Evolutionary conservation across 1,284 basidiomycete genomes (phyloP).

Genomic region (Grifola frondosa): DNA sequence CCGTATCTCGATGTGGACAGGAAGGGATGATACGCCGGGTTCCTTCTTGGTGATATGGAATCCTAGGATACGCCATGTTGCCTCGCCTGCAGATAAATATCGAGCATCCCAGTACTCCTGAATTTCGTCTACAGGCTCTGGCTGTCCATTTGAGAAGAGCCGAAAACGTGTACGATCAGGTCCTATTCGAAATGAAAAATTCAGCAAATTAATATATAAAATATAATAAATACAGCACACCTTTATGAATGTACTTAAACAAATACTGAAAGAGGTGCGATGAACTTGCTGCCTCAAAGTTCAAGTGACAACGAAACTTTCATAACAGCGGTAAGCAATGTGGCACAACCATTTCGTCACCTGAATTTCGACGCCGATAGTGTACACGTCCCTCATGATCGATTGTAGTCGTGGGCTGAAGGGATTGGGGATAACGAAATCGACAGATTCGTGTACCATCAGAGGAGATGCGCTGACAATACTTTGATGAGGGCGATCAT

Average conservation of each 20-base stretch:
- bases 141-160: background rate
- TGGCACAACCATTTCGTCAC: conserved; percentile 33
- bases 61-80: conserved; percentile 36
- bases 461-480: conserved; percentile 12
- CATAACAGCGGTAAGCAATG: conserved; percentile 30
- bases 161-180: conserved; percentile 15
- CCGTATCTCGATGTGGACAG: conserved; percentile 29
- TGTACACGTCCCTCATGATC: conserved; percentile 25
- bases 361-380: conserved; percentile 24
- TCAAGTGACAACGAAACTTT: conserved; percentile 36
- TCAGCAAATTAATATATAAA: background rate
- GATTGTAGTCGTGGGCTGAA: conserved; percentile 23
- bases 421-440: conserved; percentile 31
- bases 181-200: background rate
- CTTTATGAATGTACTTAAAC: conserved; percentile 43
- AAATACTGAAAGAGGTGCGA: conserved; percentile 38
- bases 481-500: conserved; percentile 5
- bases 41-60: conserved; percentile 33
- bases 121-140: conserved; percentile 31
- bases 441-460: conserved; percentile 22
- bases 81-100: conserved; percentile 36
- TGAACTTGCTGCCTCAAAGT: conserved; percentile 35
- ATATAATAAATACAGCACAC: too few species aligned
- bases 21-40: conserved; percentile 32
- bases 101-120: conserved; percentile 32